Conservation (phyloP, 164 flowering plant genomes). For the Magnolia sinica region DNA sequence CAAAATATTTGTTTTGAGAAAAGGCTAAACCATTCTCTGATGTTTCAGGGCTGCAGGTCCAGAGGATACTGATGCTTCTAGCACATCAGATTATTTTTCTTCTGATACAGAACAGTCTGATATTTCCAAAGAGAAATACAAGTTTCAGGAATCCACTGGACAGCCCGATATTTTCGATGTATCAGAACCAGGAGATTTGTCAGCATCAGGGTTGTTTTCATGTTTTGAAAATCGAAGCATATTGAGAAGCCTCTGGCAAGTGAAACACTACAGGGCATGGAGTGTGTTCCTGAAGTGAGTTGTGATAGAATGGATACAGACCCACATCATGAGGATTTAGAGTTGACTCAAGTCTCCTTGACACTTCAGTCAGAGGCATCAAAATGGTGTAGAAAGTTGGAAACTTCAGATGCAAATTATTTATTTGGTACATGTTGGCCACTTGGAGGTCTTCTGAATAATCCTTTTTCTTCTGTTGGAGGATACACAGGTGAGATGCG, state of each 20-base stretch:
- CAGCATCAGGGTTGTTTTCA: slow-evolving; percentile 38
- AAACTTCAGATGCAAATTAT: slow-evolving; percentile 20
- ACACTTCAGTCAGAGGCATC: slow-evolving; percentile 15
- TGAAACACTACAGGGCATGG: slow-evolving; percentile 15
- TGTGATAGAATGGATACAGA: slow-evolving; percentile 11
- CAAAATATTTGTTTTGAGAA: not conserved
- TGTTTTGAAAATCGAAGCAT: slow-evolving; percentile 17
- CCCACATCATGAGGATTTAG: slow-evolving; percentile 7
- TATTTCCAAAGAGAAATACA: slow-evolving; percentile 43
- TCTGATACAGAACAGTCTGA: slow-evolving; percentile 31
- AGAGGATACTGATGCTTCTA: slow-evolving; percentile 35
- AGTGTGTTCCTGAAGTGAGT: slow-evolving; percentile 9
- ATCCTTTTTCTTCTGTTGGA: slow-evolving; percentile 24
- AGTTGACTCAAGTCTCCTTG: slow-evolving; percentile 13
- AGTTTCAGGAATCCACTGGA: slow-evolving; percentile 25
- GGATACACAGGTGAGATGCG: slow-evolving; percentile 5
- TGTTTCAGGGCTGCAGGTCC: slow-evolving; percentile 39
- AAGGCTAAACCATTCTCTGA: slow-evolving; percentile 10
- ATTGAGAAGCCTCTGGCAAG: slow-evolving; percentile 17
- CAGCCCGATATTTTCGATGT: slow-evolving; percentile 21
- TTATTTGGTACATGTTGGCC: slow-evolving; percentile 28
- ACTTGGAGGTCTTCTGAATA: slow-evolving; percentile 28
- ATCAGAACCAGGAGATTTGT: slow-evolving; percentile 28
- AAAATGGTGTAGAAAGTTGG: slow-evolving; percentile 17
- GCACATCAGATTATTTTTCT: slow-evolving; percentile 40